A percentile compares a stretch with the other conserved stretches of the same genome.
Evolutionary conservation across 257 asterid species (phyloP).

Genomic region (Solanum gandarillasii): DNA sequence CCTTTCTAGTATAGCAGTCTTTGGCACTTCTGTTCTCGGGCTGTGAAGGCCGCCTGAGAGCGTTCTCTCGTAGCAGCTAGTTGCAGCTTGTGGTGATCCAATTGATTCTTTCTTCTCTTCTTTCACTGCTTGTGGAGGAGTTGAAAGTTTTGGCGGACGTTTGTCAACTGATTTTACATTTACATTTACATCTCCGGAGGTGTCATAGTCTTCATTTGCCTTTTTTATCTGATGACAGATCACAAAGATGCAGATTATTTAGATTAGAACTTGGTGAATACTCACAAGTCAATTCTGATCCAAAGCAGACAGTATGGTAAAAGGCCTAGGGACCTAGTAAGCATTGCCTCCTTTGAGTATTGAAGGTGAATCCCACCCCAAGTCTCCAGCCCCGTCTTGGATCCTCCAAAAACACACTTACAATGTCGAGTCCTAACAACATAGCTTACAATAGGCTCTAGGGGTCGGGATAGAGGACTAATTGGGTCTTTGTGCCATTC

Average conservation of each 20-base stretch:
- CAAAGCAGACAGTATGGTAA: background rate
- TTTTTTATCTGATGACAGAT: conserved; percentile 38
- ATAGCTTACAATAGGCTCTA: background rate
- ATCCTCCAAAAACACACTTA: background rate
- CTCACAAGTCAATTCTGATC: background rate
- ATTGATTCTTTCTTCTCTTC: conserved; percentile 25
- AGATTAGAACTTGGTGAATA: background rate
- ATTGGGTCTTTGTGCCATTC: background rate
- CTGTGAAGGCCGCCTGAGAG: conserved; percentile 86
- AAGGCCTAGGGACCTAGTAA: background rate
- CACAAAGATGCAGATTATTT: background rate
- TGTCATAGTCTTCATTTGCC: conserved; percentile 55
- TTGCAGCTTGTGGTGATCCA: conserved; percentile 22
- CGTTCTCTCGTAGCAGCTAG: conserved; percentile 44
- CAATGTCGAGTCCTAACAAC: background rate
- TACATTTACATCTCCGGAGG: conserved; percentile 13
- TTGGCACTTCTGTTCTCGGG: conserved; percentile 69
- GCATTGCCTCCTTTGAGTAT: background rate
- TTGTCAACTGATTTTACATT: conserved; percentile 12
- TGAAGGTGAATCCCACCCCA: background rate
- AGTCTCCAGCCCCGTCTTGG: background rate
- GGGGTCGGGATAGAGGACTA: background rate
- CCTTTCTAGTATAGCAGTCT: conserved; percentile 50
- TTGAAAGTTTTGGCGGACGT: conserved; percentile 11
- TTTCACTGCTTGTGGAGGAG: conserved; percentile 10